Conservation (phyloP, 2,329 filamentous ascomycete genomes). For the Diatrype stigma region DNA sequence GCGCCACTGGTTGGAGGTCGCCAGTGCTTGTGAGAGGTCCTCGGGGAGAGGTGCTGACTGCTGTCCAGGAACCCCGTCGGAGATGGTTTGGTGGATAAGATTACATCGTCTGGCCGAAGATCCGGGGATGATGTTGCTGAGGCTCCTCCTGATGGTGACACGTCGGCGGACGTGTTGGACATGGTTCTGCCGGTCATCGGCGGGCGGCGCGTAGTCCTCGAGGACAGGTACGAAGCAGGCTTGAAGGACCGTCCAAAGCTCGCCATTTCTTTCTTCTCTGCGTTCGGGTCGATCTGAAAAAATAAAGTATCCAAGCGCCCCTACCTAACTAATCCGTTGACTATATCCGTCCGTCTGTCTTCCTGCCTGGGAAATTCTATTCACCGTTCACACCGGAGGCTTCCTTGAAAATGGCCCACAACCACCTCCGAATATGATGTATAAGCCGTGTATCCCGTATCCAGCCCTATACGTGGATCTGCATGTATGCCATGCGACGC, state of each 20-base stretch:
- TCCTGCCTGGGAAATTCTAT: no score
- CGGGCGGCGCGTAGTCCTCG: conserved; percentile 37
- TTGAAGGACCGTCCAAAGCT: conserved; percentile 47
- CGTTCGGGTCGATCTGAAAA: not conserved
- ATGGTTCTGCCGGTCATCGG: conserved; percentile 38
- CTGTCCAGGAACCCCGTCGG: conserved; percentile 19
- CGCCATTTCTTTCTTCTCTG: conserved; percentile 33
- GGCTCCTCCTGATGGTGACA: conserved; percentile 31
- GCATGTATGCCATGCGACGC: no score
- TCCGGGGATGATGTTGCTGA: conserved; percentile 21
- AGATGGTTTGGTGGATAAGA: conserved; percentile 32
- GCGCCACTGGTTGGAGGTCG: conserved; percentile 3
- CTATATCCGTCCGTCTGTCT: no score
- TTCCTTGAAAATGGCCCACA: no score
- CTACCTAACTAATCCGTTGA: no score
- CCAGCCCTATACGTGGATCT: no score
- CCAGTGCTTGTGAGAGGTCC: conserved; percentile 13
- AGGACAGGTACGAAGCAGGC: conserved; percentile 39
- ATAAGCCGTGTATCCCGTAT: no score
- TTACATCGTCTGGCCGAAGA: conserved; percentile 28
- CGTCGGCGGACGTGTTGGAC: conserved; percentile 45
- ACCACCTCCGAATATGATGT: no score
- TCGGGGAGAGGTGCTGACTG: conserved; percentile 10
- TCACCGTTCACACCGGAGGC: no score
- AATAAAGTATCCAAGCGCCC: not conserved